Evolutionary conservation across 129 eudicot species (phyloP).

Genomic region (carrot (Daucus carota)): DH1_v3.0 NC_030386.2:38921501-38922000

Average conservation of each 20-base stretch:
- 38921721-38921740: not conserved
- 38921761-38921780: not conserved
- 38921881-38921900: not conserved
- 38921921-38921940: not conserved
- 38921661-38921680: constrained; percentile 78
- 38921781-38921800: not conserved
- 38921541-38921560: no score
- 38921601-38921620: constrained; percentile 40
- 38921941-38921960: not conserved
- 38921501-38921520: no score
- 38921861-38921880: not conserved
- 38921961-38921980: not conserved
- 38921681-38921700: constrained; percentile 50
- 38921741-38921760: not conserved
- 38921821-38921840: not conserved
- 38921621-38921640: constrained; percentile 67
- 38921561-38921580: no score
- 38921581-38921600: not conserved
- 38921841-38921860: not conserved
- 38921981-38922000: not conserved
- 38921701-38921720: constrained; percentile 46
- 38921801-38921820: not conserved
- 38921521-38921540: no score
- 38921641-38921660: constrained; percentile 56
- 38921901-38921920: not conserved